Percentiles rank a stretch among this genome's conserved stretches.
Conservation (phyloP, 192 early-diverging fungal species). For the Coemansia sp. region DNA sequence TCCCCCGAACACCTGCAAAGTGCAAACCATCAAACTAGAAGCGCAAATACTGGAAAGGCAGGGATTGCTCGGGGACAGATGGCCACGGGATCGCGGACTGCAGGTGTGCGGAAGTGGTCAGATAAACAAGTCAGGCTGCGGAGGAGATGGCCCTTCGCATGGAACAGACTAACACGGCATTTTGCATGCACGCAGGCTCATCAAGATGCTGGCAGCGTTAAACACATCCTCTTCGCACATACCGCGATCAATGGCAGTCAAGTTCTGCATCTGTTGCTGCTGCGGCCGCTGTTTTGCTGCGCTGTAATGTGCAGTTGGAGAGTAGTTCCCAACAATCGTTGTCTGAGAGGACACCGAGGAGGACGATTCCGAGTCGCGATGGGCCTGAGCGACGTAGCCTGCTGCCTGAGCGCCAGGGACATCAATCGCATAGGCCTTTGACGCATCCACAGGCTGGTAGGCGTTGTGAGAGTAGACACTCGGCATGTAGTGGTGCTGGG, state of each 20-base stretch:
- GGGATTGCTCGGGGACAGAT: no score
- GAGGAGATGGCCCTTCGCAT: not conserved
- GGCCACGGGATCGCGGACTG: no score
- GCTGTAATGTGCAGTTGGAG: constrained; percentile 11
- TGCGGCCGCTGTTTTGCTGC: constrained; percentile 12
- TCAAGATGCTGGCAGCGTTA: constrained; percentile 52
- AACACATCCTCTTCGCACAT: constrained; percentile 47
- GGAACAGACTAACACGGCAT: constrained; percentile 32
- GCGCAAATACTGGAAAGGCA: no score
- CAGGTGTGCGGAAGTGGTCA: no score
- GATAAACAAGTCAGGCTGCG: no score
- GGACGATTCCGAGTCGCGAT: constrained; percentile 44
- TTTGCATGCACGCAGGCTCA: constrained; percentile 53
- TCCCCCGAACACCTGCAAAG: no score
- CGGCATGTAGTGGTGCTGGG: constrained; percentile 6
- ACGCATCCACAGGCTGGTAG: constrained; percentile 9
- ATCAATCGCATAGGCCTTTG: constrained; percentile 34
- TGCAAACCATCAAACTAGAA: no score
- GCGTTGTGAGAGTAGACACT: not conserved
- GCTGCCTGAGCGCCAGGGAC: constrained; percentile 14
- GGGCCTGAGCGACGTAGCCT: constrained; percentile 12
- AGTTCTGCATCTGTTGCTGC: constrained; percentile 1
- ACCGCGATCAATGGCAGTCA: not conserved
- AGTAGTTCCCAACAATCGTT: constrained; percentile 35
- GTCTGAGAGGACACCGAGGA: constrained; percentile 48